These are phyloP conservation scores for Neostapfia colusana DNA, from an alignment of 176 grass and related monocot species.

Conservation along the genomic window DNA sequence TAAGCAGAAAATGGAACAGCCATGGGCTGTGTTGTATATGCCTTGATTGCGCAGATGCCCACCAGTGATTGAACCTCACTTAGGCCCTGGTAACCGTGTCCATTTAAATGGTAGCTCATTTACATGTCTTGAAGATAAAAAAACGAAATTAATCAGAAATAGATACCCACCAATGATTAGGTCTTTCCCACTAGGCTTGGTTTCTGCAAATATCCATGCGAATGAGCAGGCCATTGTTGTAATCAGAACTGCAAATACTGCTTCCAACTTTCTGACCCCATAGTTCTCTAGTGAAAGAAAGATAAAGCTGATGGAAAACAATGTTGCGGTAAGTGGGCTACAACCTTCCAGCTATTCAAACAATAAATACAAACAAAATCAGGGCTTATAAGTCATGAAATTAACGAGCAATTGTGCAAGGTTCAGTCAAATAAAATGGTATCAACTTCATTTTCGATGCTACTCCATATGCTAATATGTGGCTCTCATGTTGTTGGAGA, in stretches of 20 bases:
- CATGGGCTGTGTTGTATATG: neutral
- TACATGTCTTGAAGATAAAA: neutral
- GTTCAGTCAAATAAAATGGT: neutral
- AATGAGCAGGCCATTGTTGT: conserved; percentile 84
- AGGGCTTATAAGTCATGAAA: neutral
- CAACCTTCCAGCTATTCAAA: neutral
- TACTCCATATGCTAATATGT: neutral
- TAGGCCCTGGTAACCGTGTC: neutral
- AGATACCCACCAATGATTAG: conserved; percentile 56
- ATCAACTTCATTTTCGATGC: neutral
- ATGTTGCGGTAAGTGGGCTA: conserved; percentile 12
- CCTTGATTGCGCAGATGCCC: neutral
- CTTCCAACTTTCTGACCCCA: conserved; percentile 91
- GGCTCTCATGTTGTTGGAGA: neutral
- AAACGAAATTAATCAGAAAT: neutral
- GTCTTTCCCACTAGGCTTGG: conserved; percentile 71
- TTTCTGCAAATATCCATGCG: conserved; percentile 81
- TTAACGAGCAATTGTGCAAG: neutral
- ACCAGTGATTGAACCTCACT: neutral
- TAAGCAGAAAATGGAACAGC: neutral
- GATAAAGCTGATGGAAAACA: conserved; percentile 69
- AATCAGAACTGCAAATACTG: conserved; percentile 76
- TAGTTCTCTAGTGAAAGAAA: conserved; percentile 94
- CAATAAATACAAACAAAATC: neutral
- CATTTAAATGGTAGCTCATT: neutral